Conservation (phyloP, 2,329 filamentous ascomycete genomes). For the Aspergillus viridinutans region DNA sequence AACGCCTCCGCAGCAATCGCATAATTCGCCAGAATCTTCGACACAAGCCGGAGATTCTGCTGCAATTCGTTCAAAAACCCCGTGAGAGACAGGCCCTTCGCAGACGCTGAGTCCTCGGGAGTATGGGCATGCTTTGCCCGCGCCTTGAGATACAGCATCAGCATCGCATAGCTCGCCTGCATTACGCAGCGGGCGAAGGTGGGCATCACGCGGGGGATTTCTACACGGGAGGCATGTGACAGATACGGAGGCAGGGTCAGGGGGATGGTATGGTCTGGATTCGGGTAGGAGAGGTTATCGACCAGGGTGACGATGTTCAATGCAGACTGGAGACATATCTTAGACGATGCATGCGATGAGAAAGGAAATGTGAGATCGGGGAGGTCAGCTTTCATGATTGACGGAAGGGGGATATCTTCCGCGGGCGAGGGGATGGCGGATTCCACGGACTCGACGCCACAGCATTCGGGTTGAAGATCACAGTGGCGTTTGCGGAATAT, state of each 20-base stretch:
- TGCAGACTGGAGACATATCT: constrained; percentile 24
- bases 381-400: not conserved
- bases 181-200: constrained; percentile 22
- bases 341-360: constrained; percentile 21
- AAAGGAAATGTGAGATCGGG: constrained; percentile 14
- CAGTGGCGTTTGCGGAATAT: constrained; percentile 22
- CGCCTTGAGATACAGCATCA: constrained; percentile 23
- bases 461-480: constrained; percentile 13
- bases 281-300: constrained; percentile 23
- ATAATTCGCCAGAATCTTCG: constrained; percentile 17
- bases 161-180: constrained; percentile 24
- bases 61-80: constrained; percentile 16
- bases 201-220: constrained; percentile 25
- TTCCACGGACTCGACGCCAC: not conserved
- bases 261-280: constrained; percentile 1
- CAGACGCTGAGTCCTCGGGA: not conserved
- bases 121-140: constrained; percentile 1
- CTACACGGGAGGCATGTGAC: not conserved
- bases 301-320: constrained; percentile 24
- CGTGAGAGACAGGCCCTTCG: not conserved
- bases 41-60: constrained; percentile 14
- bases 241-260: constrained; percentile 2
- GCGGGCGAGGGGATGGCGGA: not conserved
- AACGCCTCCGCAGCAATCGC: constrained; percentile 20
- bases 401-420: not conserved